Conservation (phyloP, 2,329 filamentous ascomycete species). For the Madurella fahalii region DNA sequence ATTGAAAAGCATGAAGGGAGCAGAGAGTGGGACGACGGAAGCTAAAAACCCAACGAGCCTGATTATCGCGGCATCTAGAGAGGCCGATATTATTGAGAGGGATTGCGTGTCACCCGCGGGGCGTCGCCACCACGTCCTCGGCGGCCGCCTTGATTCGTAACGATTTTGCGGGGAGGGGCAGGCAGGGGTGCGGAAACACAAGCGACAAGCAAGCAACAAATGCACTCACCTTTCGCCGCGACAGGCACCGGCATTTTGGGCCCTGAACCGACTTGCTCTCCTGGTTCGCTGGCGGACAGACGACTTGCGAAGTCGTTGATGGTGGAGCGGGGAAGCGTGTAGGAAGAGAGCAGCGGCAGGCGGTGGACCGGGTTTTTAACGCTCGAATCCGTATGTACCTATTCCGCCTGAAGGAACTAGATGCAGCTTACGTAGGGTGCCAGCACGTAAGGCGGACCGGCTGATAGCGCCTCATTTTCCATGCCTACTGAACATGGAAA, state of each 20-base stretch:
- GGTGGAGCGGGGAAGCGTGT: background rate
- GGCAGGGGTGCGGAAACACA: constrained; percentile 8
- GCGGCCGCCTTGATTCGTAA: constrained; percentile 14
- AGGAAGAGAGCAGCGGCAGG: background rate
- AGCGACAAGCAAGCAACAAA: background rate
- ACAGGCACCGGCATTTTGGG: constrained; percentile 24
- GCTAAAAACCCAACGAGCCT: background rate
- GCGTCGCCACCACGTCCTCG: constrained; percentile 20
- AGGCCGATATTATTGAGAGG: background rate
- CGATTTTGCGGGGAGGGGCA: constrained; percentile 12
- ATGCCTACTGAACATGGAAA: too few relatives aligned
- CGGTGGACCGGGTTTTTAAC: background rate
- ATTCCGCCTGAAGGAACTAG: too few relatives aligned
- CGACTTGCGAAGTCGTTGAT: background rate
- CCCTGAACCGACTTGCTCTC: background rate
- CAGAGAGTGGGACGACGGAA: background rate
- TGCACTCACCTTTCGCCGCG: constrained; percentile 25
- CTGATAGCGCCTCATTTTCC: too few relatives aligned
- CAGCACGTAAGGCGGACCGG: too few relatives aligned
- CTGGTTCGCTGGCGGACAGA: constrained; percentile 3
- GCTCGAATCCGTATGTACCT: too few relatives aligned
- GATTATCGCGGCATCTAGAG: background rate
- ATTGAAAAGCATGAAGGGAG: background rate
- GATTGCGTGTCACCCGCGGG: constrained; percentile 21
- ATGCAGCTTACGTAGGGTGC: too few relatives aligned